Conservation (phyloP, 2,329 filamentous ascomycete genomes). For the Gyromitra esculenta region DNA sequence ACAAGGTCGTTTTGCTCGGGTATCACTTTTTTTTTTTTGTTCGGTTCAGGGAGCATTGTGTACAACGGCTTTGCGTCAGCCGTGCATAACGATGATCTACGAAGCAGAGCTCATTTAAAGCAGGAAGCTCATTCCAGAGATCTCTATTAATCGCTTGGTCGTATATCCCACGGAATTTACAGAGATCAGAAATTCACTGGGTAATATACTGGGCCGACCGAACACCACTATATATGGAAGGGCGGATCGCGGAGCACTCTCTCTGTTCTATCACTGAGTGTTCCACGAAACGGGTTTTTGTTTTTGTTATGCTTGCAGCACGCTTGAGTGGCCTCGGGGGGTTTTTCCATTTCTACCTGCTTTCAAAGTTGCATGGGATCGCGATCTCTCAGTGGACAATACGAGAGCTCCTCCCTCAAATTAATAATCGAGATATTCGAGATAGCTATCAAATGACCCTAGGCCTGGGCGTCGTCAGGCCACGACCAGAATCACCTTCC, state of each 20-base stretch:
- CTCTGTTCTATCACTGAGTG: not conserved
- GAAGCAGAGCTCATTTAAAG: constrained; percentile 27
- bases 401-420: constrained; percentile 10
- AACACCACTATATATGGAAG: not conserved
- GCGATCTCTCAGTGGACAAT: constrained; percentile 19
- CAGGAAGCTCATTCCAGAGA: constrained; percentile 22
- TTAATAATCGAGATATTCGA: constrained; percentile 29
- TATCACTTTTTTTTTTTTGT: constrained; percentile 26
- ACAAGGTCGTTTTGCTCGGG: constrained; percentile 16
- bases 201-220: not conserved
- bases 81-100: constrained; percentile 42
- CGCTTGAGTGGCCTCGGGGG: not conserved
- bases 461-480: constrained; percentile 37
- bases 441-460: constrained; percentile 11
- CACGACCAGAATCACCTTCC: constrained; percentile 18
- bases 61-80: constrained; percentile 45
- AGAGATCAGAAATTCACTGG: constrained; percentile 1
- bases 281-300: constrained; percentile 16
- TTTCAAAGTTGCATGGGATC: constrained; percentile 17
- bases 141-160: constrained; percentile 15
- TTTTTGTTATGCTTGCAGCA: constrained; percentile 9
- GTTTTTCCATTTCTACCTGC: constrained; percentile 14
- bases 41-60: constrained; percentile 23
- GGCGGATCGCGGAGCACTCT: not conserved
- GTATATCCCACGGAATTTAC: not conserved